These are phyloP conservation scores for Cladosporium sp. DNA, from an alignment of 2,329 filamentous ascomycete genomes.

Conservation along the genomic window DNA sequence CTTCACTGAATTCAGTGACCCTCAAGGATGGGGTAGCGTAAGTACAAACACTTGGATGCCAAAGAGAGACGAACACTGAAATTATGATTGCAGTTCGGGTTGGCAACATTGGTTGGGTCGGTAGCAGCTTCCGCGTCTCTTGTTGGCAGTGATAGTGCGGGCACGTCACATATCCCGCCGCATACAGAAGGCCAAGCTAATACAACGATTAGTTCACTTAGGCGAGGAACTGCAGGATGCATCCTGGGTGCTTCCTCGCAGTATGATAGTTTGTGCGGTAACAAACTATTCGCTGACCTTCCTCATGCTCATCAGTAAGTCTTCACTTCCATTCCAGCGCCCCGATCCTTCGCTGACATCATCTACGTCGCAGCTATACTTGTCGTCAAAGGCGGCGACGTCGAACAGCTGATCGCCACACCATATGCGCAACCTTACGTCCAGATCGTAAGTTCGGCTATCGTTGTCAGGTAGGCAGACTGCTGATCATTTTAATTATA, in stretches of 20 bases:
- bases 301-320: slow-evolving; percentile 7
- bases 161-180: not conserved
- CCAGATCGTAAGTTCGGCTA: slow-evolving; percentile 13
- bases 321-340: no score
- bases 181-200: not conserved
- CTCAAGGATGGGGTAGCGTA: slow-evolving; percentile 41
- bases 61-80: not conserved
- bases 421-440: slow-evolving; percentile 24
- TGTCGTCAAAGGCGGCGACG: slow-evolving; percentile 30
- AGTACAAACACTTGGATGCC: not conserved
- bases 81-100: not conserved
- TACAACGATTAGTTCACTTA: not conserved
- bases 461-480: no score
- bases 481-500: not conserved
- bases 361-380: slow-evolving; percentile 19
- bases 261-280: slow-evolving; percentile 25
- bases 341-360: not conserved
- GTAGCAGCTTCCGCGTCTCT: slow-evolving; percentile 17
- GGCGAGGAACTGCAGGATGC: slow-evolving; percentile 26
- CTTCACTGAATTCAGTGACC: slow-evolving; percentile 33
- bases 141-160: slow-evolving; percentile 19
- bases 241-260: slow-evolving; percentile 24
- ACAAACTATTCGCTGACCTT: slow-evolving; percentile 15
- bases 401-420: slow-evolving; percentile 31
- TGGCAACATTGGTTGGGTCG: slow-evolving; percentile 20